A percentile compares a stretch with the other conserved stretches of the same genome.
Evolutionary conservation across 2,329 filamentous ascomycete genomes (phyloP).

Genomic region (Claviceps monticola): DNA sequence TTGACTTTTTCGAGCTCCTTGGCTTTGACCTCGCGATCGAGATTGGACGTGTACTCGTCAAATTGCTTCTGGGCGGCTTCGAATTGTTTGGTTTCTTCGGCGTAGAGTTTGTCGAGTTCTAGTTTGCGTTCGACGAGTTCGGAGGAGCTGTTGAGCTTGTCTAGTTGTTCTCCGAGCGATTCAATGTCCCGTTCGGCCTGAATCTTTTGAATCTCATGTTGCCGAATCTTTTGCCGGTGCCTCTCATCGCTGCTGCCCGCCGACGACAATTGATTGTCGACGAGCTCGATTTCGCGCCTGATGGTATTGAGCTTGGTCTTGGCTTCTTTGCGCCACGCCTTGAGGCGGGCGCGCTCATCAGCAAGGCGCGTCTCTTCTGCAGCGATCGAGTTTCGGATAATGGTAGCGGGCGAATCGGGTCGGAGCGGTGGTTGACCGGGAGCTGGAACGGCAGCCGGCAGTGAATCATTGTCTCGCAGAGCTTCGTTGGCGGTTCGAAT

Average conservation of each 20-base stretch:
- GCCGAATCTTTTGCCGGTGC: conserved; percentile 58
- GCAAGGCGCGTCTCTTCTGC: conserved; percentile 56
- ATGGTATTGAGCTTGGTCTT: conserved; percentile 52
- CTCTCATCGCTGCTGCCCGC: conserved; percentile 64
- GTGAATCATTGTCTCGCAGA: conserved; percentile 18
- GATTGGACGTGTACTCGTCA: conserved; percentile 43
- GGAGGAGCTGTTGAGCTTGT: conserved; percentile 49
- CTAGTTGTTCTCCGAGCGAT: conserved; percentile 43
- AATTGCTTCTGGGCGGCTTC: conserved; percentile 41
- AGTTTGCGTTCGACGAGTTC: conserved; percentile 46
- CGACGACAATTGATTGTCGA: conserved; percentile 51
- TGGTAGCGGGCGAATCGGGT: conserved; percentile 64
- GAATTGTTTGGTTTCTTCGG: conserved; percentile 43
- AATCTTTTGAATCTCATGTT: conserved; percentile 60
- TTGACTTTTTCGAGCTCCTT: conserved; percentile 50
- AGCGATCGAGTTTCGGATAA: conserved; percentile 61
- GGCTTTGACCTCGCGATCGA: conserved; percentile 48
- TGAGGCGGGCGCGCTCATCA: conserved; percentile 55
- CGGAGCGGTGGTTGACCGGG: conserved; percentile 47
- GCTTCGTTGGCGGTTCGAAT: conserved; percentile 48
- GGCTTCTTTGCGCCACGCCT: conserved; percentile 60
- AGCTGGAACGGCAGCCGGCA: conserved; percentile 16
- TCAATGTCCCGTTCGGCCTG: conserved; percentile 45
- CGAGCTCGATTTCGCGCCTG: conserved; percentile 60
- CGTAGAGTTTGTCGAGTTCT: conserved; percentile 36